Base-by-base conservation (phyloP, 2,329 filamentous ascomycete genomes). In the Fusarium beomiforme region DNA sequence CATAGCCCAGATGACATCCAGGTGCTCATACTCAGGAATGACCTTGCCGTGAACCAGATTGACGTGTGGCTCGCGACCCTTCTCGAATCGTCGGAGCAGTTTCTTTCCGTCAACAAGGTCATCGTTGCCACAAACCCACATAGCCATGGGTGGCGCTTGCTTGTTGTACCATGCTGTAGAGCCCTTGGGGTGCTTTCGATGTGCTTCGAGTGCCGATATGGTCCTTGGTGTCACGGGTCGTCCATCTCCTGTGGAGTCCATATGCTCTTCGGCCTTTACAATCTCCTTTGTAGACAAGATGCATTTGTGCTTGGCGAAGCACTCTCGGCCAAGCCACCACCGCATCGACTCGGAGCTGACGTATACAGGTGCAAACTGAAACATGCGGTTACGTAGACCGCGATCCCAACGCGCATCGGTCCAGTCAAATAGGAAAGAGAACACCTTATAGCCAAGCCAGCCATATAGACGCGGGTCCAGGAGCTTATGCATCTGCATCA, bases 1-100 rank as follows among this genome's bases (percentile, higher is more conserved):
- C 85, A 98, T 93, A 0, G 95, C 94, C 95, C 95, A 98, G 39
- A 98, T 90, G 3, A 98, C 93, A 81, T 98, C 95, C 8, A 98
- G 86, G 81, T 98, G 95, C 82, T 98, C 95, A 79, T 97, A 97
- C 49, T 92, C 93, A 5, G 93, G 90, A 44, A 98, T 92, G 24
- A 97, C 85, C 78, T 93, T 97, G 69, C 88, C 88, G 81, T 97
- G 93, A 8, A 97, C 93, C 8, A 98, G 83, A 41, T 87, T 85
- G 12, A 97, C 93, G 76, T 93, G 86, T 3, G 95, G 95, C 80
- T 98, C 95, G 29, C 93, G 86, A 0, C 92, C 92, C 43, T 88
- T 87, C 75, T 92, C 87, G 70, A 98, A 92, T 3, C 95, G 87
- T 23, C 88, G 85, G 5, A 98, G 83, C 12, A 98, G 84, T 58